These are phyloP conservation scores for Botrytis squamosa DNA, from an alignment of 2,329 filamentous ascomycete species.

Conservation along the genomic window DNA sequence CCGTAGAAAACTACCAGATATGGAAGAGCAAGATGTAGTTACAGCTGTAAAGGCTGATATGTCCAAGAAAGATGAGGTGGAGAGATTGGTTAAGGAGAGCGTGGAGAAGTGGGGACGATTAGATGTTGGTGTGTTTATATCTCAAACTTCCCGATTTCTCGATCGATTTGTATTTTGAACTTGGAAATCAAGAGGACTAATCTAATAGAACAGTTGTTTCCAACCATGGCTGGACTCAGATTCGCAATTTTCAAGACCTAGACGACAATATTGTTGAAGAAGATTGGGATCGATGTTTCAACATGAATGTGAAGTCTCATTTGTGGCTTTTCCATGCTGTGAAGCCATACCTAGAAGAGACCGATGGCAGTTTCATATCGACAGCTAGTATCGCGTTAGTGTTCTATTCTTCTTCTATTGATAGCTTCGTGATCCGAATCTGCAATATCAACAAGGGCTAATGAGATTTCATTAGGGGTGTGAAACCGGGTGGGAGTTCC, in stretches of 20 bases:
- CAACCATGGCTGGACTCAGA: conserved; percentile 62
- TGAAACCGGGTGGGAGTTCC: conserved; percentile 61
- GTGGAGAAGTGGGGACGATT: conserved; percentile 63
- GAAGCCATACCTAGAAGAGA: conserved; percentile 52
- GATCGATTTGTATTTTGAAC: accelerated
- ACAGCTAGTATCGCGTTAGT: conserved; percentile 61
- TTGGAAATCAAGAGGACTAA: not conserved
- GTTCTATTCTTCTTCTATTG: not conserved
- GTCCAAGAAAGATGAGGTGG: conserved; percentile 57
- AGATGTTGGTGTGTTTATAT: conserved; percentile 52
- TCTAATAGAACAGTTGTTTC: conserved; percentile 55
- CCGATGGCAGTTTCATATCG: conserved; percentile 60
- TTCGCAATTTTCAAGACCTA: conserved; percentile 47
- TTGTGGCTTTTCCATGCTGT: conserved; percentile 59
- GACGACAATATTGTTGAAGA: conserved; percentile 55
- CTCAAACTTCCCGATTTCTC: not conserved
- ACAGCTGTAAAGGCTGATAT: conserved; percentile 65
- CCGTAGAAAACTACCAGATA: not conserved
- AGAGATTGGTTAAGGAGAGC: conserved; percentile 57
- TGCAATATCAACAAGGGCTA: not conserved
- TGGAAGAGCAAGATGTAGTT: conserved; percentile 37
- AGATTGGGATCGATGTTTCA: conserved; percentile 59
- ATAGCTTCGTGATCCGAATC: too few species aligned
- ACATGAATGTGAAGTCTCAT: conserved; percentile 63
- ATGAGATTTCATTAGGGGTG: conserved; percentile 28